phyloP scores from a whole-genome alignment of 805 yeast genomes.

The Candida boleticola region DNA sequence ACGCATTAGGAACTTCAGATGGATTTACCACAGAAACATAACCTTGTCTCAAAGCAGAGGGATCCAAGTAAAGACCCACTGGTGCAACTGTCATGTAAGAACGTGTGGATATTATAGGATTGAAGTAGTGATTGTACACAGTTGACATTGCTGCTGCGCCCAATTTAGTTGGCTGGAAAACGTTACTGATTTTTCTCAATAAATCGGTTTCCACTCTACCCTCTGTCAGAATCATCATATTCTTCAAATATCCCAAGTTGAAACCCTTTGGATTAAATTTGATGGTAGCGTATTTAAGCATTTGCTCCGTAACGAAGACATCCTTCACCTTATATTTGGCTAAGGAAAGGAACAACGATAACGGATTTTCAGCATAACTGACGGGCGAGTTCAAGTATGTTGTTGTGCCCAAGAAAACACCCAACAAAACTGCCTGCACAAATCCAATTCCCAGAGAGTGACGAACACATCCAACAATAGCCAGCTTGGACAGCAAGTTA shows the following conservation, averaged over 20 bases:
- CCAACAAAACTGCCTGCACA: slow-evolving; percentile 77
- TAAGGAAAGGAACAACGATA: slow-evolving; percentile 63
- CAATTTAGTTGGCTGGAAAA: slow-evolving; percentile 62
- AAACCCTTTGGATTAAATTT: slow-evolving; percentile 60
- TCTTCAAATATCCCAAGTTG: slow-evolving; percentile 62
- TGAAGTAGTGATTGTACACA: slow-evolving; percentile 74
- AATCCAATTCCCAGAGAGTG: slow-evolving; percentile 87
- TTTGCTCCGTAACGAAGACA: slow-evolving; percentile 77
- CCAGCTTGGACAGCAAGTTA: slow-evolving; percentile 66
- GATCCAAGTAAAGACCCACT: slow-evolving; percentile 81
- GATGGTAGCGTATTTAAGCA: slow-evolving; percentile 72
- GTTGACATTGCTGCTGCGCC: slow-evolving; percentile 69
- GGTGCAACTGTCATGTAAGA: slow-evolving; percentile 89
- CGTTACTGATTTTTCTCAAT: slow-evolving; percentile 54
- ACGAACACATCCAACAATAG: slow-evolving; percentile 83
- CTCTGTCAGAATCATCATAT: slow-evolving; percentile 78
- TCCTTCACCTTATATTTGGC: slow-evolving; percentile 82
- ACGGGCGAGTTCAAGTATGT: slow-evolving; percentile 78
- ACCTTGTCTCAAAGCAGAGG: slow-evolving; percentile 87
- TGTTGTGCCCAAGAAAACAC: slow-evolving; percentile 82
- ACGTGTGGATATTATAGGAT: slow-evolving; percentile 80
- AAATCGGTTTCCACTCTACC: slow-evolving; percentile 69
- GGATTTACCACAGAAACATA: slow-evolving; percentile 77
- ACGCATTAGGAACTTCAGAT: slow-evolving; percentile 60
- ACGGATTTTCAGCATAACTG: slow-evolving; percentile 74